phyloP scores from a whole-genome alignment of 1,284 basidiomycete genomes.

The Ustilago nuda region DNA sequence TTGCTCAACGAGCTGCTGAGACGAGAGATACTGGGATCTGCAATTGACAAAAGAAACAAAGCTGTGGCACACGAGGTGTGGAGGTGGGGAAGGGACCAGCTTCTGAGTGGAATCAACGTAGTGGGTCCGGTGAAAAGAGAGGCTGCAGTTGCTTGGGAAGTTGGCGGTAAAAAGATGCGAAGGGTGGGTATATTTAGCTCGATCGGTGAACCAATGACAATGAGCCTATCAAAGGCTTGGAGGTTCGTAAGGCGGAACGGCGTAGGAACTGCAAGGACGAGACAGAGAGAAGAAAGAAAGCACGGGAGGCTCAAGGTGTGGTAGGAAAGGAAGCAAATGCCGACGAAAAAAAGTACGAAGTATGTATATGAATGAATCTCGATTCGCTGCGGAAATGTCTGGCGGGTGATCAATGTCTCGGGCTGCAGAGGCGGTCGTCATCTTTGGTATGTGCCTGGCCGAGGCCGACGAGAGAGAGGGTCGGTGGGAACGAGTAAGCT shows the following conservation, averaged over 20 bases:
- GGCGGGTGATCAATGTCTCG: not conserved
- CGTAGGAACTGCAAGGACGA: conserved; percentile 1
- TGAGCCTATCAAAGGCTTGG: conserved; percentile 26
- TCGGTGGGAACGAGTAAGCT: not conserved
- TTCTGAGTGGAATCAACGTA: not conserved
- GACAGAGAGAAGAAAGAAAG: not conserved
- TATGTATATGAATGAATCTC: not conserved
- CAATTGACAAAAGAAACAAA: not conserved
- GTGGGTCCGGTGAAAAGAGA: not conserved
- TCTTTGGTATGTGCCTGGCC: not conserved
- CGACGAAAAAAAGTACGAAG: not conserved
- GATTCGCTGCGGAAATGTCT: not conserved
- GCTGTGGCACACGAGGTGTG: not conserved
- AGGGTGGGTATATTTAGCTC: not conserved
- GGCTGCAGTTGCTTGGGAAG: not conserved
- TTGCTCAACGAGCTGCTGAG: not conserved
- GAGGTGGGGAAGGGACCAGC: not conserved
- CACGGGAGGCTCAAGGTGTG: not conserved
- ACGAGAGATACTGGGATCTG: not conserved
- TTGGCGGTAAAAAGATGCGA: conserved; percentile 1
- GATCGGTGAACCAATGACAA: conserved; percentile 18
- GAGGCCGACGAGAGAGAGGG: not conserved
- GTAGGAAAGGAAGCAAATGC: not conserved
- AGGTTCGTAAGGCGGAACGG: not conserved
- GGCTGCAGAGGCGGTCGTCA: not conserved